Base-by-base conservation (phyloP, 78 protist genomes). In the Dictyostelium capitatum region DNA sequence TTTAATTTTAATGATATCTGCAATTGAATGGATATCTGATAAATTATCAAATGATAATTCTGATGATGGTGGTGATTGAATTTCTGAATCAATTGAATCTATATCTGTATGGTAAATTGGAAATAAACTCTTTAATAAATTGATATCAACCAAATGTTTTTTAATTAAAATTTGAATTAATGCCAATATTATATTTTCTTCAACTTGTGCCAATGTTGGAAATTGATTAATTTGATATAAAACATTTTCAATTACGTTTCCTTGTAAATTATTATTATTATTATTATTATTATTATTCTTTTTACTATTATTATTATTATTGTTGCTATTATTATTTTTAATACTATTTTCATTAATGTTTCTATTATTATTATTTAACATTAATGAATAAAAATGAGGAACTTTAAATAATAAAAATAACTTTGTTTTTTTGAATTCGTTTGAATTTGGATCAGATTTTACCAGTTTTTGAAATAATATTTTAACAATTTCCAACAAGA, bases 81-180 rank as follows among this genome's bases (percentile, higher is more conserved):
- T 54, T 79, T 79, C 83, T n/a, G 47, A 43, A 43, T 54, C 65
- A 2, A 79, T 15, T 2, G 83, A 50, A 28, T 79, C 83, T 15
- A 79, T 54, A 15, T 79, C 83, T 28, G 65, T 79, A 11, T 6
- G 32, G 56, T 54, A 79, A 20, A 15, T 32, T 51, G 72, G 67
- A n/a, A 79, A 79, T 15, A 54, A 28, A 25, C 37, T 37, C 23
- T 79, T 79, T 28, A 79, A 23, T 2, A 54, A 43, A 19, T 25
- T 51, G 25, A 37, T 30, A 79, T 79, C 70, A 19, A 79, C 65
- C 12, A 79, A 54, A 79, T 79, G 41, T 15, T 79, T 79, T 79
- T 79, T 79, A 15, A 79, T 54, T 37, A 79, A 32, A 54, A 79
- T 54, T 79, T 79, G 83, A 30, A 79, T 79, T 17, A 79, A 43